Percentiles rank a stretch among this genome's conserved stretches.
phyloP scores from a whole-genome alignment of 2,329 filamentous ascomycete genomes.

The Rutstroemia sp. region DNA sequence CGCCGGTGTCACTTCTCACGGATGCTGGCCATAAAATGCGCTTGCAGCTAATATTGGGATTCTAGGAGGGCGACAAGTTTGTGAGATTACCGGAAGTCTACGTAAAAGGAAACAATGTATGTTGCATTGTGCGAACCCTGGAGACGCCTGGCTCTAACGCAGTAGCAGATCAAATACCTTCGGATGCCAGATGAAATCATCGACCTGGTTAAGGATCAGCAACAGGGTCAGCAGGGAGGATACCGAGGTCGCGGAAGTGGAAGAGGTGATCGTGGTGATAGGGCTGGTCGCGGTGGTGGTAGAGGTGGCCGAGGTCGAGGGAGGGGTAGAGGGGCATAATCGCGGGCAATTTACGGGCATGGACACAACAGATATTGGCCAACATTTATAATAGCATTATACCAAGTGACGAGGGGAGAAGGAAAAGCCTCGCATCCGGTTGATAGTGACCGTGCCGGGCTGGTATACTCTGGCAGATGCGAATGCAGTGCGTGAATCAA shows the following conservation, averaged over 20 bases:
- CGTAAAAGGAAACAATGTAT: slow-evolving; percentile 92
- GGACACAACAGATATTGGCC: neutral
- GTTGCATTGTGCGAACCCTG: slow-evolving; percentile 1
- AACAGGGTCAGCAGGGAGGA: slow-evolving; percentile 35
- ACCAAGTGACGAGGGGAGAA: neutral
- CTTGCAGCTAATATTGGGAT: slow-evolving; percentile 1
- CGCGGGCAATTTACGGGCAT: neutral
- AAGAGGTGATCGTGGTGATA: slow-evolving; percentile 43
- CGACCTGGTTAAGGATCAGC: slow-evolving; percentile 88
- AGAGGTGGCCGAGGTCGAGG: slow-evolving; percentile 22
- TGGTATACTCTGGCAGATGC: no score
- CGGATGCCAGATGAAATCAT: slow-evolving; percentile 95
- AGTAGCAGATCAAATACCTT: slow-evolving; percentile 82
- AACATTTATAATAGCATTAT: neutral
- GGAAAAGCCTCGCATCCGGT: neutral
- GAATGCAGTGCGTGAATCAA: no score
- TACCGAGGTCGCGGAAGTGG: slow-evolving; percentile 61
- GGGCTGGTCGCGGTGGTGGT: slow-evolving; percentile 33
- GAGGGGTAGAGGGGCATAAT: slow-evolving; percentile 22
- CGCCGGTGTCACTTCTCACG: neutral
- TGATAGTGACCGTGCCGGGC: no score
- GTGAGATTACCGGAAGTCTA: slow-evolving; percentile 89
- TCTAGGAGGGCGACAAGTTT: slow-evolving; percentile 85
- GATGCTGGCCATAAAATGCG: neutral
- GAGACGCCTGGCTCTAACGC: slow-evolving; percentile 2